phyloP scores from a whole-genome alignment of 2,329 filamentous ascomycete genomes.

The Rhynchosporium agropyri region DNA sequence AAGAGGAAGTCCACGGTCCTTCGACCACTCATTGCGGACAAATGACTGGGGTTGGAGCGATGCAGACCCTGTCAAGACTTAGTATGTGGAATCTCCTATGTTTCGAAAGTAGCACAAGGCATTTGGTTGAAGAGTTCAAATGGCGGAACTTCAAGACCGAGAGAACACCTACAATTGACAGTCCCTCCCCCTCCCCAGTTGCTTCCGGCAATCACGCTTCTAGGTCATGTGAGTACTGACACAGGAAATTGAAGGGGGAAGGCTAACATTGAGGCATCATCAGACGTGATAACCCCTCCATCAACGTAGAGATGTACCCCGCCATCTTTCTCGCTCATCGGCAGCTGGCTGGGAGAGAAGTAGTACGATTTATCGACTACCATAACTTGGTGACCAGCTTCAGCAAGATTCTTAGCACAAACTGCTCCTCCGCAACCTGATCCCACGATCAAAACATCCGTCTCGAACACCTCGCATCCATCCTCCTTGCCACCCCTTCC shows the following conservation, averaged over 20 bases:
- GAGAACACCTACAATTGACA: constrained; percentile 65
- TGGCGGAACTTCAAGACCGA: no score
- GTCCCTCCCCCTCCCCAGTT: constrained; percentile 86
- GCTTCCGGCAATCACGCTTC: constrained; percentile 64
- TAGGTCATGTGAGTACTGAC: constrained; percentile 5
- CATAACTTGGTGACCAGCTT: constrained; percentile 73
- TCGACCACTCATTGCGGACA: constrained; percentile 28
- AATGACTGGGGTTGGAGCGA: constrained; percentile 61
- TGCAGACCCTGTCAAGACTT: constrained; percentile 51
- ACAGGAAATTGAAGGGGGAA: not conserved
- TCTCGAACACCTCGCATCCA: constrained; percentile 63
- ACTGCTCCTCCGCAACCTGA: constrained; percentile 87
- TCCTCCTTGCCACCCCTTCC: constrained; percentile 23
- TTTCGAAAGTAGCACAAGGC: no score
- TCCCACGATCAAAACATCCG: constrained; percentile 83
- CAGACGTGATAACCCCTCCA: constrained; percentile 57
- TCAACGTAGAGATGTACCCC: constrained; percentile 69
- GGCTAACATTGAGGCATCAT: constrained; percentile 56
- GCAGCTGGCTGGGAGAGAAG: constrained; percentile 70
- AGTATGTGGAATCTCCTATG: no score
- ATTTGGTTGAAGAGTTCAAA: no score
- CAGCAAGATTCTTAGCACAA: constrained; percentile 76
- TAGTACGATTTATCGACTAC: constrained; percentile 84
- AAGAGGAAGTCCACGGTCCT: constrained; percentile 61
- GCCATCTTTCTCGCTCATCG: constrained; percentile 68